phyloP scores from a whole-genome alignment of 2,329 filamentous ascomycete genomes.

The Talaromyces verruculosus region DNA sequence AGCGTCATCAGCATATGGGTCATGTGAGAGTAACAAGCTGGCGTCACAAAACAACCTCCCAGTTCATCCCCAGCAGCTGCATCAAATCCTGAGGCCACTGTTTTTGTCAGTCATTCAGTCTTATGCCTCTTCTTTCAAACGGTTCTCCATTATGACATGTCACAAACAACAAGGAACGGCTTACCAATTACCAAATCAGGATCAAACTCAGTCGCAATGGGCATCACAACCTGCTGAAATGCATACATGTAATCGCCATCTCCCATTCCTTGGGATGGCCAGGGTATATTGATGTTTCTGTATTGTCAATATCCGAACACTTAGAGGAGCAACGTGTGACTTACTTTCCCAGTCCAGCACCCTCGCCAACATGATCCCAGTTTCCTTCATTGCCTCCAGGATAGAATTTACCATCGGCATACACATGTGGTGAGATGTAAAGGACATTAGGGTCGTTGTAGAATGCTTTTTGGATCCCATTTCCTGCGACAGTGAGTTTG shows the following conservation, averaged over 20 bases:
- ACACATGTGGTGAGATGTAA: conserved; percentile 93
- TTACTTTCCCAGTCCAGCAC: conserved; percentile 57
- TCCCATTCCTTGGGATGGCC: conserved; percentile 74
- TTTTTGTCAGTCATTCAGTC: conserved; percentile 14
- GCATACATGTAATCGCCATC: conserved; percentile 96
- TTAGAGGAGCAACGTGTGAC: conserved; percentile 21
- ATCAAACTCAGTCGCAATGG: conserved; percentile 87
- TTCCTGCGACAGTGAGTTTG: conserved; percentile 64
- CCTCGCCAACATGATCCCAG: conserved; percentile 59
- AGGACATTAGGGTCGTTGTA: conserved; percentile 92
- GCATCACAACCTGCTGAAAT: conserved; percentile 95
- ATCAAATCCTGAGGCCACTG: conserved; percentile 90
- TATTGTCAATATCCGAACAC: background rate
- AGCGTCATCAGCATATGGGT: conserved; percentile 98
- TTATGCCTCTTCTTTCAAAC: background rate
- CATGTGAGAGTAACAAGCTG: conserved; percentile 94
- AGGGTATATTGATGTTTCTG: conserved; percentile 68
- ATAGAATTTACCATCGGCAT: conserved; percentile 80
- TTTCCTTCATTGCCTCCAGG: conserved; percentile 63
- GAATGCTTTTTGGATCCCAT: conserved; percentile 94
- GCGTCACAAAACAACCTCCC: conserved; percentile 88
- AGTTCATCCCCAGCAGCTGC: conserved; percentile 91
- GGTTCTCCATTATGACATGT: background rate
- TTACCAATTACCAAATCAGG: conserved; percentile 82
- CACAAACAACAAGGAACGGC: conserved; percentile 23